Percentiles rank a stretch among this genome's conserved stretches.
These are phyloP conservation scores for Tetrahymena elliotti DNA, from an alignment of 73 alveolate genomes.

Conservation along the genomic window DNA sequence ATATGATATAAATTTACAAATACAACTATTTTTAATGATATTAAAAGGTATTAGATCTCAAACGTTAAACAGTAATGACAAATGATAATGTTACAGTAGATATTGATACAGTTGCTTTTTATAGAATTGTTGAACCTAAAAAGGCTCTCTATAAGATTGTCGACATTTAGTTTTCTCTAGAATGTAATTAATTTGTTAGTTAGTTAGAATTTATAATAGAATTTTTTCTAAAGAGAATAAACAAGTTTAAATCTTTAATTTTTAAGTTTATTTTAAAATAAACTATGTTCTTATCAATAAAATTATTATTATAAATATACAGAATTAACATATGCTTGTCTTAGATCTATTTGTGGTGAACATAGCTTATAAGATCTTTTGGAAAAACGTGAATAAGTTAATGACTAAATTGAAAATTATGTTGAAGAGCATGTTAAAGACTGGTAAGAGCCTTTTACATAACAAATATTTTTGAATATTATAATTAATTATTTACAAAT, in stretches of 20 bases:
- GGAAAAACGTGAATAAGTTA: conserved; percentile 33
- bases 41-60: conserved; percentile 4
- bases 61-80: conserved; percentile 12
- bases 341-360: conserved; percentile 43
- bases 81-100: conserved; percentile 37
- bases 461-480: neutral
- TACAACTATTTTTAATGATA: too few species aligned
- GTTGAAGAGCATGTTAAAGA: conserved; percentile 32
- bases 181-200: neutral
- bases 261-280: neutral
- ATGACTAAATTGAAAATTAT: conserved; percentile 35
- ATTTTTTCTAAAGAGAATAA: neutral
- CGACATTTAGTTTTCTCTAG: neutral
- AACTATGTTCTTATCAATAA: neutral
- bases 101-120: conserved; percentile 34
- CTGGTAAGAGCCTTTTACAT: neutral
- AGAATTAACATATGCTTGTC: conserved; percentile 39
- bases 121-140: conserved; percentile 24
- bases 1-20: too few species aligned
- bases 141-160: conserved; percentile 28
- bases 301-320: conserved; percentile 8
- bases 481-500: neutral
- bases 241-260: neutral
- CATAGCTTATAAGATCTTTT: conserved; percentile 28
- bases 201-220: neutral